Evolutionary conservation across 768 basidiomycete genomes (phyloP), one percentile per base, ranked within the genome.

Genomic region (Omphalotus guepiniiformis): DNA sequence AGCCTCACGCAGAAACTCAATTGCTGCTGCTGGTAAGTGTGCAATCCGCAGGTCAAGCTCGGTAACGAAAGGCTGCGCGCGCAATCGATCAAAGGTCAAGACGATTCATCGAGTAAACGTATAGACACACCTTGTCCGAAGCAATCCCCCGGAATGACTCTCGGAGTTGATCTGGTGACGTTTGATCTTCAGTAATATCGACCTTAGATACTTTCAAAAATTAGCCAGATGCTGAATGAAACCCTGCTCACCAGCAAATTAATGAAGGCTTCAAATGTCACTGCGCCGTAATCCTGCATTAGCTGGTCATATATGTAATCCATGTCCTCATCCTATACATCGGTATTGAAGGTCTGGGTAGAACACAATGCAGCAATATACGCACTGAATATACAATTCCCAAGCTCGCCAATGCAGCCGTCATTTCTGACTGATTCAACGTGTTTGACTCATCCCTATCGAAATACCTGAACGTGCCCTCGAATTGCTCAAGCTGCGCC

Each of bases 381-480:
- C 80, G 44, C 49, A 87, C 87, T 12, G 89, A 85, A 61, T 95
- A 98, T 16, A 93, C 85, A 46, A 99, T 89, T 1, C 95, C 94
- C 30, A 98, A 72, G 66, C 90, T 93, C 2, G 94, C 93, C 13
- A 99, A 74, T 1, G 96, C 96, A 9, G 92, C 90, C n/a, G 85
- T 79, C 78, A 96, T 87, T 65, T 97, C 93, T 5, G 89, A 75
- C 49, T 85, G 61, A 50, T 77, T 81, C 30, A 98, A 78, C 0
- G 91, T 93, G 61, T 97, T 96, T 30, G 86, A 83, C 57, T 90
- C 87, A 55, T 97, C 93, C 52, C 82, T 82, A 66, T 97, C 95
- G 58, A 99, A 99, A 68, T 97, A 94, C 42, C 94, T 82, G 82
- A 99, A 98, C 1, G 93, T 95, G 61, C 85, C 82, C 65, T 98